These are phyloP conservation scores for Dictyophora rubrovolvata DNA, from an alignment of 768 basidiomycete genomes.

Conservation along the genomic window DNA sequence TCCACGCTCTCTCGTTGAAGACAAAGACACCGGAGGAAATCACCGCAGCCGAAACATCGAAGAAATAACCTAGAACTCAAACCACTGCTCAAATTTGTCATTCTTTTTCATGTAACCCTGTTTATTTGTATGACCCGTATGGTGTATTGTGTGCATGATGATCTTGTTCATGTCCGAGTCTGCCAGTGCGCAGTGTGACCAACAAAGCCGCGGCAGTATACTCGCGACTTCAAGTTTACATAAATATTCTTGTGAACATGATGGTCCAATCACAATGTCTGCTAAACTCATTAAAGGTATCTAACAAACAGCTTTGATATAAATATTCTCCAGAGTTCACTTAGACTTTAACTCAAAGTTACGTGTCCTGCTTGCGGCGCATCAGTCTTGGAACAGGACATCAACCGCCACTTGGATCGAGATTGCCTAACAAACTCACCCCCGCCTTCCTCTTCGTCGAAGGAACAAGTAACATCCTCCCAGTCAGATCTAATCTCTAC, in stretches of 20 bases:
- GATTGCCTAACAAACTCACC: constrained; percentile 24
- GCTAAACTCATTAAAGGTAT: constrained; percentile 5
- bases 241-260: neutral
- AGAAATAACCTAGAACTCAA: neutral
- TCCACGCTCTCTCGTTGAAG: constrained; percentile 70
- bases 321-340: neutral
- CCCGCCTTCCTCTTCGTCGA: neutral
- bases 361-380: constrained; percentile 5
- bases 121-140: too few species aligned
- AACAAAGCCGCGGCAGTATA: too few species aligned
- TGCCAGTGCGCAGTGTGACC: too few species aligned
- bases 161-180: too few species aligned
- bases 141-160: too few species aligned
- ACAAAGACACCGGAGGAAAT: constrained; percentile 58
- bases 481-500: constrained; percentile 11
- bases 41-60: neutral
- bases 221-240: too few species aligned
- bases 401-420: constrained; percentile 45
- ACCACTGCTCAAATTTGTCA: too few species aligned
- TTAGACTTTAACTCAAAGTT: neutral
- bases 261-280: neutral
- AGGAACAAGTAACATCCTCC: constrained; percentile 5
- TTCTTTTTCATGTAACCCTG: too few species aligned
- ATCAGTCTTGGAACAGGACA: constrained; percentile 28
- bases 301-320: neutral